These are phyloP conservation scores for Marasmius fiardii DNA, from an alignment of 1,284 basidiomycete species.

Conservation along the genomic window DNA sequence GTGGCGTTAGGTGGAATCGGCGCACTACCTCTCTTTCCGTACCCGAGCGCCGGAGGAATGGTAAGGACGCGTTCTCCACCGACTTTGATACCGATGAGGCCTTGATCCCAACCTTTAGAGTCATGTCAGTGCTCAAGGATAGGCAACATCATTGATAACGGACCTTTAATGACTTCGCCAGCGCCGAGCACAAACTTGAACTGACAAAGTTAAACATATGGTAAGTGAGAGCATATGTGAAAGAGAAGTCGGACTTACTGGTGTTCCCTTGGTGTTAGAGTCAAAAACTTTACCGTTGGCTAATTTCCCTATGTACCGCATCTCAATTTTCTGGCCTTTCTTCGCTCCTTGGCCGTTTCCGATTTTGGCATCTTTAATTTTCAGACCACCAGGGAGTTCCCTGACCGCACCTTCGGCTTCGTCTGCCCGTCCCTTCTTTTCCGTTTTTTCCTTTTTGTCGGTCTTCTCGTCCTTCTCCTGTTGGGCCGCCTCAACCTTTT, in stretches of 20 bases:
- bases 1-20: constrained; percentile 69
- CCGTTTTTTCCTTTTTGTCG: constrained; percentile 37
- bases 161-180: constrained; percentile 91
- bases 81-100: constrained; percentile 88
- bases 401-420: constrained; percentile 37
- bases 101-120: constrained; percentile 81
- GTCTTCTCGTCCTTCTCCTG: constrained; percentile 42
- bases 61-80: constrained; percentile 87
- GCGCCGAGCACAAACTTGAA: constrained; percentile 86
- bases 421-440: constrained; percentile 26
- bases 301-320: constrained; percentile 92
- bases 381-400: constrained; percentile 70
- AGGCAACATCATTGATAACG: constrained; percentile 9
- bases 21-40: constrained; percentile 54
- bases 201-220: constrained; percentile 28
- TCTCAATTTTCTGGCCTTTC: constrained; percentile 78
- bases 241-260: constrained; percentile 44
- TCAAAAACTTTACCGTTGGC: constrained; percentile 87
- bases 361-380: constrained; percentile 74
- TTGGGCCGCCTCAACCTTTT: constrained; percentile 61
- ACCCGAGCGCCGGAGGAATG: constrained; percentile 70
- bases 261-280: constrained; percentile 84
- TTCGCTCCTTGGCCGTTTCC: constrained; percentile 86
- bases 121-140: constrained; percentile 2
- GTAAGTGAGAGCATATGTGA: constrained; percentile 1